phyloP scores from a whole-genome alignment of 305 asterid genomes.

The Solanum hybrid region DNA sequence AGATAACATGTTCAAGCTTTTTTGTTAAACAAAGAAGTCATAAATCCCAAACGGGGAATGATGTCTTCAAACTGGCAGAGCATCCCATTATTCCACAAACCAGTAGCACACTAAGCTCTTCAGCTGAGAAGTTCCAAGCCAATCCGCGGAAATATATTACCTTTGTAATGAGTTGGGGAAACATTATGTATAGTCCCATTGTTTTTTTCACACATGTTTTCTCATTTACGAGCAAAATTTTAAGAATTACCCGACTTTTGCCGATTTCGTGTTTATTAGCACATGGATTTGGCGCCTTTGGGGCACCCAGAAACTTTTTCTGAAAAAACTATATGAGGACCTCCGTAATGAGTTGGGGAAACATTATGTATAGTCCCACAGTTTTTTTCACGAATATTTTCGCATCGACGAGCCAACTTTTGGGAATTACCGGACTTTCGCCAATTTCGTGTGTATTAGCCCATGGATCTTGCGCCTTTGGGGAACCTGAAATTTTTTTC shows the following conservation, averaged over 20 bases:
- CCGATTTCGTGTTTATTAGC: not conserved
- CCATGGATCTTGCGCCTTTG: too few relatives aligned
- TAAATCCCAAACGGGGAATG: slow-evolving; percentile 28
- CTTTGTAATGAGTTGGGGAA: not conserved
- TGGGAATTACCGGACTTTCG: too few relatives aligned
- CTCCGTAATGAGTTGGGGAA: not conserved
- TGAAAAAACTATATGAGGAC: not conserved
- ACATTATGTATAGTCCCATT: not conserved
- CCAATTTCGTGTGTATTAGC: too few relatives aligned
- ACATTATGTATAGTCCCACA: too few relatives aligned
- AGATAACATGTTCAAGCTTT: not conserved
- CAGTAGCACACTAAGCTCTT: not conserved
- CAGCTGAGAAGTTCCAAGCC: not conserved
- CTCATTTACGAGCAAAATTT: not conserved
- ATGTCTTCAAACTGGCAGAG: not conserved
- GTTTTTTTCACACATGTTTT: not conserved
- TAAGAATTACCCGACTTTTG: not conserved
- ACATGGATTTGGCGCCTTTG: not conserved
- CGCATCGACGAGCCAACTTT: too few relatives aligned
- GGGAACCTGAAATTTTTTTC: too few relatives aligned
- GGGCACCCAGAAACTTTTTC: not conserved
- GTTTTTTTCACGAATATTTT: too few relatives aligned
- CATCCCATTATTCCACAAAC: not conserved
- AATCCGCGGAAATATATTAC: not conserved
- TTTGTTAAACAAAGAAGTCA: slow-evolving; percentile 5